A percentile compares a stretch with the other conserved stretches of the same genome.
phyloP scores from a whole-genome alignment of 352 stramenopile genomes.

The Pythium insidiosum region DNA sequence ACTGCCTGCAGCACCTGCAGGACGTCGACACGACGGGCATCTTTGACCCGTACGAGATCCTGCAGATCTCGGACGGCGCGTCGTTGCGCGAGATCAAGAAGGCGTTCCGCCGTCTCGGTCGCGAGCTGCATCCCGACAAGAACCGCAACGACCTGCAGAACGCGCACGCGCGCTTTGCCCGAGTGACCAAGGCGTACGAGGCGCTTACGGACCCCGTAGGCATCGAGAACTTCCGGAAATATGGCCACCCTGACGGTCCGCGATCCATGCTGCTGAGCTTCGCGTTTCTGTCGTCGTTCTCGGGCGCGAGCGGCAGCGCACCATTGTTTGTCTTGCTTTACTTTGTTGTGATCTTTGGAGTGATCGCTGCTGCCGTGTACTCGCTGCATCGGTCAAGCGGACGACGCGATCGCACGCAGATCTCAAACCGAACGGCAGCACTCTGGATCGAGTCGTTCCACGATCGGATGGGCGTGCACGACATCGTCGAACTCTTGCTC shows the following conservation, averaged over 20 bases:
- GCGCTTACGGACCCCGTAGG: conserved; percentile 60
- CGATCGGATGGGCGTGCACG: conserved; percentile 75
- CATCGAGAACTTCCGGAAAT: conserved; percentile 78
- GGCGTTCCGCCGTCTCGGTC: conserved; percentile 56
- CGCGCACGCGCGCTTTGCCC: conserved; percentile 37
- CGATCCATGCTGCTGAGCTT: conserved; percentile 73
- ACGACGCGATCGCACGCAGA: conserved; percentile 48
- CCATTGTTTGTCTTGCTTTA: conserved; percentile 67
- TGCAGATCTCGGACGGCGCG: conserved; percentile 49
- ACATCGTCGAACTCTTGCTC: conserved; percentile 70
- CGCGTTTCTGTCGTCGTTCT: conserved; percentile 53
- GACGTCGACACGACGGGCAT: conserved; percentile 65
- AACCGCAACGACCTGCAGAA: conserved; percentile 49
- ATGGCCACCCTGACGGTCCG: conserved; percentile 69
- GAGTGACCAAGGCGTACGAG: conserved; percentile 83
- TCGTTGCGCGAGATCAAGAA: conserved; percentile 63
- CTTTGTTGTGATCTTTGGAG: conserved; percentile 54
- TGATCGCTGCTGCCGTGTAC: conserved; percentile 53
- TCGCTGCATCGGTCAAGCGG: conserved; percentile 44
- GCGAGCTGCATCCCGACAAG: conserved; percentile 78
- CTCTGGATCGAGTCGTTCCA: conserved; percentile 41
- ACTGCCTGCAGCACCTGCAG: conserved; percentile 51
- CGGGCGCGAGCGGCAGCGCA: conserved; percentile 23
- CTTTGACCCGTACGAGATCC: conserved; percentile 85
- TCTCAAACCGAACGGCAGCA: conserved; percentile 36